Evolutionary conservation across 768 basidiomycete species (phyloP), one percentile per base, ranked within the genome.

Genomic region (Leccinum arenicola): DNA sequence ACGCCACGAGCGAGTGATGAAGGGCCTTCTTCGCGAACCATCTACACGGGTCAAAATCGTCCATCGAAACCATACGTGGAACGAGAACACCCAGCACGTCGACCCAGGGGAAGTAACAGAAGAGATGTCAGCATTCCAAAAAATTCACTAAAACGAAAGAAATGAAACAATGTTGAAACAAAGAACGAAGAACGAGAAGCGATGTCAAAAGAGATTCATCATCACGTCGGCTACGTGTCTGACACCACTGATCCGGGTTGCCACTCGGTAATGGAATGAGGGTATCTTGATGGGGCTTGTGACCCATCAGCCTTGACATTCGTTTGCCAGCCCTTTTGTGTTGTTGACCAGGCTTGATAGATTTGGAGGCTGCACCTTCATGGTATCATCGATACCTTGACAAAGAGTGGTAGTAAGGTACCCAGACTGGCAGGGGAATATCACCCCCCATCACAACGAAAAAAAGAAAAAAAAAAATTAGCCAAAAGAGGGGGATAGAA

Each of bases 1-100:
- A 90, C 80, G 23, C 94, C 94, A 31, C 93, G 85, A 17, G 73
- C 77, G 52, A 94, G 83, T 0, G 91, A 89, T 0, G 87, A 88
- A 15, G 78, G 61, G 4, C 93, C 93, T 74, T 96, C 93, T 71
- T 95, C 93, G 1, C 85, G 82, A 11, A 93, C 84, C 91, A 96
- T 95, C 87, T 91, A 56, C 14, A 35, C 6, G 38, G 29, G 43
- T 21, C 56, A n/a, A 3, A 3, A 55, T 36, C 21, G 52, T 15
- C 6, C 23, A 50, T 35, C 17, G 12, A 25, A 35, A 23, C 4
- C 21, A 52, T 25, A 10, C 50, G 48, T 48, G 47, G 43, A 25
- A 31, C 38, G 15, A 15, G 38, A 49, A 35, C 21, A 27, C 15
- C 50, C 48, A 49, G 35, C 31, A 49, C 29, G 40, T 40, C 29